Evolutionary conservation across 2,329 filamentous ascomycete genomes (phyloP), one percentile per base, ranked within the genome.

Genomic region (Epichloe sibirici): DNA sequence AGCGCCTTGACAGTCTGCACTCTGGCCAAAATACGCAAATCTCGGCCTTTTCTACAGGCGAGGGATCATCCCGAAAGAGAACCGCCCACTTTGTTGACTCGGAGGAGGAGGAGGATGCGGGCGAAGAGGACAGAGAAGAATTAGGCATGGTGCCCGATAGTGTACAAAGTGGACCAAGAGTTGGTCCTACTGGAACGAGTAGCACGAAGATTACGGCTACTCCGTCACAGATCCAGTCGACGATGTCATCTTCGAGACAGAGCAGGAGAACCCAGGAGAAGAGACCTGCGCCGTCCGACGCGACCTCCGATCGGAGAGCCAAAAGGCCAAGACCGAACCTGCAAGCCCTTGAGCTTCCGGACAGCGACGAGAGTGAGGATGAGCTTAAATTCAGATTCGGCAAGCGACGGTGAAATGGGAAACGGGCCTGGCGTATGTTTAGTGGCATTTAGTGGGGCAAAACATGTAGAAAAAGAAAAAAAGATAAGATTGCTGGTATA

Each of bases 311-410:
- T n/a, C 61, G 62, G 39, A 62, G 64, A 12, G 57, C 64, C 5
- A 70, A 63, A 63, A 62, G 65, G 51, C 51, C 64, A 6, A 62
- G 68, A 37, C 57, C 65, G 4, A 62, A 61, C 2, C 66, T 70
- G 15, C 67, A 66, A 53, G 63, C 66, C 6, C 56, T 66, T 1
- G 66, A 65, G 48, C 59, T 66, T 39, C 60, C 60, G 4, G 69
- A 71, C 53, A 71, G 68, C 45, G 74, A 72, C 12, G 70, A 79
- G 37, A 79, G 75, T 55, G 78, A 81, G 45, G 78, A 81, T 53
- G 77, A 75, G 58, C 68, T 79, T 49, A 74, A 74, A 57, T 82
- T 82, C 59, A 70, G 71, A 51, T 82, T 81, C 61, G 73, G 76
- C 34, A 74, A 72, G 62, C 69, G 77, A 59, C 70, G 70, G 59